Conservation (phyloP, 1,284 basidiomycete species). For the Pascua guehoae region DNA sequence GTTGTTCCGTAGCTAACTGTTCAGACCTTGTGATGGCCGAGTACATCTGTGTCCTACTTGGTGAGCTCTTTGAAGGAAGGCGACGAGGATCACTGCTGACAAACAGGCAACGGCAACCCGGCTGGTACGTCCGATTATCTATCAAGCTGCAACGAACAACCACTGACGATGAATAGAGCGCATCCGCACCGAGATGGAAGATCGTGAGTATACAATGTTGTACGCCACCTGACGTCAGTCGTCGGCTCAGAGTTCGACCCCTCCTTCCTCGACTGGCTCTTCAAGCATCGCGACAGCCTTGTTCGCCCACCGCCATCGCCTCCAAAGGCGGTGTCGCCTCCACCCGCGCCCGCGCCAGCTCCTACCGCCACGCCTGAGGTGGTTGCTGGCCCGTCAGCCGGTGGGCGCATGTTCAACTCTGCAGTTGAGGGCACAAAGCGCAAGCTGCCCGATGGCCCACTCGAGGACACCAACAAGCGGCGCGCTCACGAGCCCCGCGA, state of each 20-base stretch:
- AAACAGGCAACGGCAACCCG: conserved; percentile 37
- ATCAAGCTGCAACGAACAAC: background rate
- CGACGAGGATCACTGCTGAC: background rate
- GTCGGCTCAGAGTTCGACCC: conserved; percentile 36
- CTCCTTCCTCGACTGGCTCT: conserved; percentile 44
- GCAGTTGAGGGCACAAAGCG: conserved; percentile 24
- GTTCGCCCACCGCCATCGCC: background rate
- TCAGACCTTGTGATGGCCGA: conserved; percentile 47
- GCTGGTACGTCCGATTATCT: conserved; percentile 23
- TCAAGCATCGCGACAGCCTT: conserved; percentile 19
- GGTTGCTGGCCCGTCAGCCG: conserved; percentile 2
- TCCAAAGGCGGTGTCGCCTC: background rate
- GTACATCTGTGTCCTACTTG: conserved; percentile 43
- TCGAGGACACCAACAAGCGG: conserved; percentile 17
- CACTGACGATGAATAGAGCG: conserved; percentile 26
- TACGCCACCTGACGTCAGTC: conserved; percentile 13
- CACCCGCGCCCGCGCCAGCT: conserved; percentile 10
- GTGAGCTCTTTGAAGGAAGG: conserved; percentile 22
- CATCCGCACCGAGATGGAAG: conserved; percentile 43
- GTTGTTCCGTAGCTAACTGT: background rate
- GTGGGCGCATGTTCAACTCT: conserved; percentile 15
- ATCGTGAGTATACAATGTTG: conserved; percentile 19
- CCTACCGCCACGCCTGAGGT: conserved; percentile 3
- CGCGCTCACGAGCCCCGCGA: conserved; percentile 16
- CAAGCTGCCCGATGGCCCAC: conserved; percentile 12